phyloP scores from a whole-genome alignment of 371 early-diverging fungal species.

The Apophysomyces trapeziformis region DNA sequence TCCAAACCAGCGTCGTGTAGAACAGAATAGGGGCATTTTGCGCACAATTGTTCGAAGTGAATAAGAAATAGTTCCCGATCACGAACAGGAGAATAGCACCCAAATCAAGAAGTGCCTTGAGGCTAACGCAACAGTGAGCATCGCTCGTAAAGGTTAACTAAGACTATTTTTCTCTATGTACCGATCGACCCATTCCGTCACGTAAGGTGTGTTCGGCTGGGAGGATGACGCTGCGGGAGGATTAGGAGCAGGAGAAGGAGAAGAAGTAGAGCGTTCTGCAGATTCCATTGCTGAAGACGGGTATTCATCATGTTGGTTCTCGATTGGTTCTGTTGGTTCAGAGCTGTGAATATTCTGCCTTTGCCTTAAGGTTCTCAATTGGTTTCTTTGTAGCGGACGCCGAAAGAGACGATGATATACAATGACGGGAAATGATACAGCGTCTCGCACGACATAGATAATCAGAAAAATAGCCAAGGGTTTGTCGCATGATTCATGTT shows the following conservation, averaged over 20 bases:
- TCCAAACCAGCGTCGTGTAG: conserved; percentile 61
- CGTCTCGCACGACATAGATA: conserved; percentile 41
- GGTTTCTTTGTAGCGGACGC: conserved; percentile 14
- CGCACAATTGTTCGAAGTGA: conserved; percentile 50
- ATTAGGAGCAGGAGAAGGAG: no score
- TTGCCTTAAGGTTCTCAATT: neutral
- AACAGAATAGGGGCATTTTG: conserved; percentile 55
- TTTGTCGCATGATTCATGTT: conserved; percentile 36
- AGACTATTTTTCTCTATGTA: conserved; percentile 12
- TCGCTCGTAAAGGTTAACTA: neutral
- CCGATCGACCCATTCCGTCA: conserved; percentile 37
- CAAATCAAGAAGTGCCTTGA: conserved; percentile 61
- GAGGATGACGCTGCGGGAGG: neutral
- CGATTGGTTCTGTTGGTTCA: neutral
- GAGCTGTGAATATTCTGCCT: neutral
- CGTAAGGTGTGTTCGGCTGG: conserved; percentile 8
- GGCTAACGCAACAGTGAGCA: conserved; percentile 11
- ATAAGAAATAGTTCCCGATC: conserved; percentile 71
- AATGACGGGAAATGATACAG: conserved; percentile 35
- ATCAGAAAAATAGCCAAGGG: conserved; percentile 45
- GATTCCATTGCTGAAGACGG: neutral
- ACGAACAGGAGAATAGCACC: conserved; percentile 71
- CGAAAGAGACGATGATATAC: conserved; percentile 40
- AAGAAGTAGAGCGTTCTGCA: neutral
- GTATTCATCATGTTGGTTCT: neutral